Percentiles rank a stretch among this genome's conserved stretches.
Evolutionary conservation across 345 rosid genomes (phyloP).

Genomic region (Punica granatum): DNA sequence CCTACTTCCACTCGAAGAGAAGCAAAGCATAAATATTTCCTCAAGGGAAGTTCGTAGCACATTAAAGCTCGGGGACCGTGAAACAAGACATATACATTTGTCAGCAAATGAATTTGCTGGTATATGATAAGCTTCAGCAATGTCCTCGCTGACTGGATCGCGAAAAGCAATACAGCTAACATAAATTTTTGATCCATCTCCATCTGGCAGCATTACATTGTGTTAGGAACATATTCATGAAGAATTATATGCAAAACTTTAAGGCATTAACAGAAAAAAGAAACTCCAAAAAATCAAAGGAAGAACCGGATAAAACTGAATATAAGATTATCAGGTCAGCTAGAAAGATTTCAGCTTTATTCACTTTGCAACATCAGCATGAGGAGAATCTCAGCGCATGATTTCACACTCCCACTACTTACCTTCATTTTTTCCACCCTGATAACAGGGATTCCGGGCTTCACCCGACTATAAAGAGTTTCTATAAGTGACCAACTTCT

Average conservation of each 20-base stretch:
- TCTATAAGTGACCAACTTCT: neutral
- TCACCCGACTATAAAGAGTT: too few species aligned
- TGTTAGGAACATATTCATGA: neutral
- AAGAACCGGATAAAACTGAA: neutral
- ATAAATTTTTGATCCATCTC: constrained; percentile 94
- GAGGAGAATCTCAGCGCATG: neutral
- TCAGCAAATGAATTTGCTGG: constrained; percentile 82
- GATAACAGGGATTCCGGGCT: too few species aligned
- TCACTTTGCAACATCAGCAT: neutral
- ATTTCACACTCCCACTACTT: neutral
- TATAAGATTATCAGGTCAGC: neutral
- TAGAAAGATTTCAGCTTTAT: neutral
- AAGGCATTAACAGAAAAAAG: neutral
- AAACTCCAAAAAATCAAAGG: neutral
- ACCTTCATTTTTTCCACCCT: too few species aligned
- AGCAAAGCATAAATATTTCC: constrained; percentile 83
- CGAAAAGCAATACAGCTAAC: constrained; percentile 93
- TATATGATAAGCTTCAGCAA: constrained; percentile 83
- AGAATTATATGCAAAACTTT: neutral
- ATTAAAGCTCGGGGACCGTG: constrained; percentile 76
- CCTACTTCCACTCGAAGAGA: constrained; percentile 88
- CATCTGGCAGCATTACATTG: constrained; percentile 45
- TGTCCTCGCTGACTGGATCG: constrained; percentile 93
- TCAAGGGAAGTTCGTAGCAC: constrained; percentile 73
- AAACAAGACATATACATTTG: constrained; percentile 88